A percentile compares a stretch with the other conserved stretches of the same genome.
Evolutionary conservation across 1,139 yeast species (phyloP).

Genomic region (Debaryomyces psychrophilus): DNA sequence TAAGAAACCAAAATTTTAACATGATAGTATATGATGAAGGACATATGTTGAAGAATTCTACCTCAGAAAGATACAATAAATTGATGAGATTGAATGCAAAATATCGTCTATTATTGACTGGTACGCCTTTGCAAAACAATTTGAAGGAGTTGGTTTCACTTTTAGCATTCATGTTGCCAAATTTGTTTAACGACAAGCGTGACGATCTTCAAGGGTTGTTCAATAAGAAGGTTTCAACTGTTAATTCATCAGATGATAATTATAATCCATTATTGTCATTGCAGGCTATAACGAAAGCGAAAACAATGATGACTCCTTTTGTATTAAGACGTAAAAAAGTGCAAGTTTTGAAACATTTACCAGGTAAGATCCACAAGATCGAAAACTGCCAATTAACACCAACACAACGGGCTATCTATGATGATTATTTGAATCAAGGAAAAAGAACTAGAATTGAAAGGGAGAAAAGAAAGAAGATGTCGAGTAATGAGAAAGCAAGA

Average conservation of each 20-base stretch:
- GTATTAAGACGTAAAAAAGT: conserved; percentile 88
- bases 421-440: conserved; percentile 53
- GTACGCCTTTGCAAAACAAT: conserved; percentile 96
- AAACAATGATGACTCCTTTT: conserved; percentile 98
- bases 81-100: conserved; percentile 80
- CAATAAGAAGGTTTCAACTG: conserved; percentile 78
- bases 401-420: conserved; percentile 63
- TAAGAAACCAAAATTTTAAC: conserved; percentile 75
- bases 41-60: conserved; percentile 89
- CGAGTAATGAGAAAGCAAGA: conserved; percentile 40
- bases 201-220: conserved; percentile 83
- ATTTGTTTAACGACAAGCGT: conserved; percentile 74
- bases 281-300: conserved; percentile 91
- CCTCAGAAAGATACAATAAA: conserved; percentile 82
- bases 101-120: conserved; percentile 85
- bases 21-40: conserved; percentile 97
- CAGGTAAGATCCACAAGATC: conserved; percentile 68
- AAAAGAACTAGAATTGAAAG: conserved; percentile 51
- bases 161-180: conserved; percentile 87
- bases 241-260: conserved; percentile 39
- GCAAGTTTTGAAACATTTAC: conserved; percentile 88
- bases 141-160: conserved; percentile 86
- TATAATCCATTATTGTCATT: conserved; percentile 84
- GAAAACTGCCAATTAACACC: conserved; percentile 65
- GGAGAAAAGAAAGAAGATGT: conserved; percentile 48